Conservation (phyloP, 2,329 filamentous ascomycete species). For the Falciphora oryzae region DNA sequence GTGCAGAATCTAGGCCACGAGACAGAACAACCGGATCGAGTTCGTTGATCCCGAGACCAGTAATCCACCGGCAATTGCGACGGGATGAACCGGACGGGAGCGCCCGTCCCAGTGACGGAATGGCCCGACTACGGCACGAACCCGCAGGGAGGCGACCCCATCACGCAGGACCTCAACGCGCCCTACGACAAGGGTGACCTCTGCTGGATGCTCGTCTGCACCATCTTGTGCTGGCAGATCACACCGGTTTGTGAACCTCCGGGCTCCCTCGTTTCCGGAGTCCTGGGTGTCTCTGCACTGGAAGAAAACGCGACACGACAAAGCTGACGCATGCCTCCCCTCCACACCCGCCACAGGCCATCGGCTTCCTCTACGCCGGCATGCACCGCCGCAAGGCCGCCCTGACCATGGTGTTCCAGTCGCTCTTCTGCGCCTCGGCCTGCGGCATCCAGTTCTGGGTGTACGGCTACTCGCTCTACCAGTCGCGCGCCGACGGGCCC, state of each 20-base stretch:
- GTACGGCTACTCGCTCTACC: constrained; percentile 60
- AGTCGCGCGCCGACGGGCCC: constrained; percentile 51
- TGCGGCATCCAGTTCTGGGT: constrained; percentile 54
- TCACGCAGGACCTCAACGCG: constrained; percentile 14
- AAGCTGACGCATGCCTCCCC: too few relatives aligned
- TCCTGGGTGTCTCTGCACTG: too few relatives aligned
- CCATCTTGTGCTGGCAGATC: constrained; percentile 1
- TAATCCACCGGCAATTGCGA: background rate
- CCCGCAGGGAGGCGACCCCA: constrained; percentile 2
- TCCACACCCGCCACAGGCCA: constrained; percentile 30
- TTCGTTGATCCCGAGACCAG: too few relatives aligned
- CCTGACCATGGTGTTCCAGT: constrained; percentile 57
- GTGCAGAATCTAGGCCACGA: too few relatives aligned
- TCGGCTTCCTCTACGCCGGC: constrained; percentile 60
- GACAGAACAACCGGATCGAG: background rate
- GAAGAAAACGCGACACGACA: too few relatives aligned
- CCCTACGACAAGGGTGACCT: constrained; percentile 13
- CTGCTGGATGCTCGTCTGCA: constrained; percentile 4
- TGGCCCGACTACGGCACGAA: constrained; percentile 1
- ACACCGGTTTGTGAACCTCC: background rate
- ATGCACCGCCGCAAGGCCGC: constrained; percentile 58
- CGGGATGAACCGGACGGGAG: background rate
- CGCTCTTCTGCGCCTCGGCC: constrained; percentile 50
- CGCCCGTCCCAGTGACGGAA: background rate
- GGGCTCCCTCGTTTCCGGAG: background rate